These are phyloP conservation scores for Senna siamea DNA, from an alignment of 306 rosid species.

Conservation along the genomic window DNA sequence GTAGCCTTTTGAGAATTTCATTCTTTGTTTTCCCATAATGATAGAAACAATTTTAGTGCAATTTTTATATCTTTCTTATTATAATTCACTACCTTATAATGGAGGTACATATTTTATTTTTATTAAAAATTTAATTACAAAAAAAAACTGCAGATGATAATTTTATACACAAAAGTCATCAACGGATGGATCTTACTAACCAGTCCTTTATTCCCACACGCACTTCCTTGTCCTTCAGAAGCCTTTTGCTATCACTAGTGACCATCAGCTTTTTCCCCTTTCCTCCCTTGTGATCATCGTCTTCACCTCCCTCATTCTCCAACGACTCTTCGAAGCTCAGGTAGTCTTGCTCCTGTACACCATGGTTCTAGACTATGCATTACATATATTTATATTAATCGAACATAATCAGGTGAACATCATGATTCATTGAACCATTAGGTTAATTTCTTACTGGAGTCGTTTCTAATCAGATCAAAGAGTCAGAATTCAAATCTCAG, in stretches of 20 bases:
- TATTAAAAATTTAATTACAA: too few species aligned
- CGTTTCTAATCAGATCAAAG: too few species aligned
- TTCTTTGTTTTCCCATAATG: too few species aligned
- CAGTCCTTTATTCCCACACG: constrained; percentile 86
- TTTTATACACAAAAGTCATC: background rate
- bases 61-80: too few species aligned
- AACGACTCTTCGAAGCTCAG: constrained; percentile 56
- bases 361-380: too few species aligned
- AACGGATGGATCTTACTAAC: constrained; percentile 47
- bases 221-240: constrained; percentile 43
- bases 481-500: too few species aligned
- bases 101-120: background rate
- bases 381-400: too few species aligned
- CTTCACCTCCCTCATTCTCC: constrained; percentile 37
- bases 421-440: too few species aligned
- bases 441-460: too few species aligned
- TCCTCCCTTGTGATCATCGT: constrained; percentile 37
- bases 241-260: constrained; percentile 18
- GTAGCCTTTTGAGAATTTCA: background rate
- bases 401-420: too few species aligned
- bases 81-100: background rate
- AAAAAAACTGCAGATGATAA: too few species aligned
- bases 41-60: too few species aligned
- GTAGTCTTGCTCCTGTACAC: constrained; percentile 65
- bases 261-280: constrained; percentile 2